Percentiles rank a stretch among this genome's conserved stretches.
phyloP scores from a whole-genome alignment of 148 eudicot species.

The Dianthus caryophyllus region DNA sequence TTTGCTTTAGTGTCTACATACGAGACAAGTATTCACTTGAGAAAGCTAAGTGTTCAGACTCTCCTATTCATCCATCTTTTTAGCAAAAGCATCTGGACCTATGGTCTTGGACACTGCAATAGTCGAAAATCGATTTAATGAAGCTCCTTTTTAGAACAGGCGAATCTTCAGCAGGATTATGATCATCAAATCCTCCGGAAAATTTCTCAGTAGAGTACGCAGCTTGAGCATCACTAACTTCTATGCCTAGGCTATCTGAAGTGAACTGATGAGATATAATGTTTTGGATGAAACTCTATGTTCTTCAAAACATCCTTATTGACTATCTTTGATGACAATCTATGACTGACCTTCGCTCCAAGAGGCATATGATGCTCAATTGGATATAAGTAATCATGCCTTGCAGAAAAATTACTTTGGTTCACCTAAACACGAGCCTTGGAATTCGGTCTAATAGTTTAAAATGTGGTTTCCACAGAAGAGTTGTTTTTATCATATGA shows the following conservation, averaged over 20 bases:
- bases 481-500: slow-evolving; percentile 27
- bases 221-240: slow-evolving; percentile 33
- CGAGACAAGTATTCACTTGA: slow-evolving; percentile 19
- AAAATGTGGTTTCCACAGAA: slow-evolving; percentile 18
- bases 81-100: slow-evolving; percentile 25
- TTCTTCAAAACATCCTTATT: slow-evolving; percentile 20
- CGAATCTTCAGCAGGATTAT: slow-evolving; percentile 69
- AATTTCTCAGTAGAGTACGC: slow-evolving; percentile 35
- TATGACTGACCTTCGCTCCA: slow-evolving; percentile 22
- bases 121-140: slow-evolving; percentile 42
- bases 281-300: slow-evolving; percentile 28
- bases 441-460: slow-evolving; percentile 24
- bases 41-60: slow-evolving; percentile 29
- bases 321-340: slow-evolving; percentile 19
- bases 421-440: slow-evolving; percentile 10
- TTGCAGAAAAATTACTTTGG: slow-evolving; percentile 20
- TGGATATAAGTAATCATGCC: slow-evolving; percentile 16
- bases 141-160: slow-evolving; percentile 95
- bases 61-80: slow-evolving; percentile 29
- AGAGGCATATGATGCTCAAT: slow-evolving; percentile 29
- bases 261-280: slow-evolving; percentile 28
- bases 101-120: slow-evolving; percentile 30
- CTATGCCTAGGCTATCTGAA: slow-evolving; percentile 28
- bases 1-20: slow-evolving; percentile 8
- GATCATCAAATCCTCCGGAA: slow-evolving; percentile 46